Conservation (phyloP, 139 green algal species). For the Auxenochlorella pyrenoidosa region DNA sequence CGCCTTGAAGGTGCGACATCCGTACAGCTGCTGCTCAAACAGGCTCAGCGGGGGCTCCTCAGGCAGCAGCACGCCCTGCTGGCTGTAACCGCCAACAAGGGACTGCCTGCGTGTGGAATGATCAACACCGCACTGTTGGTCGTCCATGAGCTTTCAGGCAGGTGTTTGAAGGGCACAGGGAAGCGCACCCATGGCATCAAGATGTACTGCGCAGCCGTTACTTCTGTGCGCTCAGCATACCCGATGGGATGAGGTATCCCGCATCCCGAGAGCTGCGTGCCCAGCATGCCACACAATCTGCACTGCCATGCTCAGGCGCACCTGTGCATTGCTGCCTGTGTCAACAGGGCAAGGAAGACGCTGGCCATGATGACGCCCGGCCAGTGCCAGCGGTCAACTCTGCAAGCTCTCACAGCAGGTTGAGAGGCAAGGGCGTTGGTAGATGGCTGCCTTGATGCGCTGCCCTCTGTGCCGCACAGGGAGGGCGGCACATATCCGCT, state of each 20-base stretch:
- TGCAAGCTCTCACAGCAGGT: background rate
- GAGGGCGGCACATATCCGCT: background rate
- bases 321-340: conserved; percentile 7
- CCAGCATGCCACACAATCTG: no score
- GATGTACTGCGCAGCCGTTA: no score
- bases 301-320: background rate
- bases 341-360: background rate
- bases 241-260: background rate
- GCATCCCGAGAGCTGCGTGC: no score
- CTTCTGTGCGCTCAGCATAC: no score
- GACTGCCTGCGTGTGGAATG: background rate
- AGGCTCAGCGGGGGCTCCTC: background rate
- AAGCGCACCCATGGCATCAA: no score
- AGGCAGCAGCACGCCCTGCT: background rate
- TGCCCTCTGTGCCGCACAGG: background rate
- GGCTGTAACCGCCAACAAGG: background rate
- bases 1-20: conserved; percentile 26
- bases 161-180: no score
- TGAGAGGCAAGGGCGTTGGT: no score
- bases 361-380: background rate
- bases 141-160: no score
- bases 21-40: conserved; percentile 29
- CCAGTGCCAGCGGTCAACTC: background rate
- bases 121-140: no score
- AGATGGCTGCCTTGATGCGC: no score